Conservation (phyloP, 176 grass and related monocot genomes). For the Cymbopogon citratus region DNA sequence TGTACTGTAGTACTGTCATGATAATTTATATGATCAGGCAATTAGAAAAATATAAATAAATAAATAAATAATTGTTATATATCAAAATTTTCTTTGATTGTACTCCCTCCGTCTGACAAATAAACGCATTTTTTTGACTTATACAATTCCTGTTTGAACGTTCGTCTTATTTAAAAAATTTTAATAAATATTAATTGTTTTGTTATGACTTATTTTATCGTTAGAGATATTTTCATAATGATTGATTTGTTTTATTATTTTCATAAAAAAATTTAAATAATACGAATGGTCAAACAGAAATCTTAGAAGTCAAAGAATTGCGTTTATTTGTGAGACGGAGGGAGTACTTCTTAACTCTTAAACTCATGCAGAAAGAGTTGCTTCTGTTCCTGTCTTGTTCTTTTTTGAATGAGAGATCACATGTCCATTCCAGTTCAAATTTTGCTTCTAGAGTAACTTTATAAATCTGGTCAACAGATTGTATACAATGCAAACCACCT, state of each 20-base stretch:
- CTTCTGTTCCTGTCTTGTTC: not conserved
- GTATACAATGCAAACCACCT: constrained; percentile 93
- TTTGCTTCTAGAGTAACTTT: not conserved
- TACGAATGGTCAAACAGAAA: too few species aligned
- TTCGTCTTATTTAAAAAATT: too few species aligned
- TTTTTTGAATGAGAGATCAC: not conserved
- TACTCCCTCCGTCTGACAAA: too few species aligned
- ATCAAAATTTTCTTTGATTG: not conserved
- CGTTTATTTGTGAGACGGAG: too few species aligned
- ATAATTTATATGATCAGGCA: not conserved
- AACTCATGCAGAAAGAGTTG: not conserved
- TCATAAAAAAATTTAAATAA: too few species aligned
- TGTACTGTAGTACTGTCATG: not conserved
- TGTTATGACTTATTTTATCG: too few species aligned
- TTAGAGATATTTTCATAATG: too few species aligned
- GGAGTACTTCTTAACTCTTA: constrained; percentile 16
- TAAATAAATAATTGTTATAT: not conserved
- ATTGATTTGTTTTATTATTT: too few species aligned
- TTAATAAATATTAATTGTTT: too few species aligned
- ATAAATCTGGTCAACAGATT: constrained; percentile 39
- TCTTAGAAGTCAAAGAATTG: too few species aligned
- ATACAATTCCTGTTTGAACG: too few species aligned
- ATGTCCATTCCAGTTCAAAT: not conserved
- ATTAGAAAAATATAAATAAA: not conserved
- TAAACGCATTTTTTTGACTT: too few species aligned